A percentile compares a stretch with the other conserved stretches of the same genome.
phyloP scores from a whole-genome alignment of 2,329 filamentous ascomycete species.

The Geoglossum cookeanum region DNA sequence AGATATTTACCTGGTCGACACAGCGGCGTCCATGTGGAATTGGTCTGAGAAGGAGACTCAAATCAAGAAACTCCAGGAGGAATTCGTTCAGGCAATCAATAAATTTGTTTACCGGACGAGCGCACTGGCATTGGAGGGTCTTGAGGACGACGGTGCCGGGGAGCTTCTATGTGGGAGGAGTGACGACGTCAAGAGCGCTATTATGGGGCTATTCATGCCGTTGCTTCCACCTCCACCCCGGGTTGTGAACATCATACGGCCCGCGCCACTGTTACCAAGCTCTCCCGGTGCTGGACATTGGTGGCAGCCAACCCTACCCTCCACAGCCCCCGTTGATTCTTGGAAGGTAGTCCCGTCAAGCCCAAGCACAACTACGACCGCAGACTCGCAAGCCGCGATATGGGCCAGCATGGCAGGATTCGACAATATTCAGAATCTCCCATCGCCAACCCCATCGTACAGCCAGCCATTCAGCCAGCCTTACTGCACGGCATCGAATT shows the following conservation, averaged over 20 bases:
- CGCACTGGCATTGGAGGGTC: conserved; percentile 74
- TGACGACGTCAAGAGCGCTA: conserved; percentile 77
- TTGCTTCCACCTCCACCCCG: conserved; percentile 74
- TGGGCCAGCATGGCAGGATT: conserved; percentile 54
- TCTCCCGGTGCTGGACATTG: conserved; percentile 54
- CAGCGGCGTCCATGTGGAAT: conserved; percentile 72
- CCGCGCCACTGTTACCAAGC: conserved; percentile 69
- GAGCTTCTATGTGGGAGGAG: conserved; percentile 82
- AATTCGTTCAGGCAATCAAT: conserved; percentile 92
- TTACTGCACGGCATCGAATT: conserved; percentile 47
- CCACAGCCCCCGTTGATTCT: conserved; percentile 61
- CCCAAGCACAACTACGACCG: conserved; percentile 47
- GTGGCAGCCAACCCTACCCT: conserved; percentile 56
- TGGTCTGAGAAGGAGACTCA: conserved; percentile 96
- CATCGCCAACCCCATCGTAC: conserved; percentile 63
- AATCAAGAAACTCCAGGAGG: conserved; percentile 91
- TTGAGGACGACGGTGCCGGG: conserved; percentile 90
- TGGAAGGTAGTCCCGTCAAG: conserved; percentile 89
- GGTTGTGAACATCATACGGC: conserved; percentile 75
- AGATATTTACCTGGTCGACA: conserved; percentile 81
- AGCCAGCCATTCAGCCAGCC: conserved; percentile 37
- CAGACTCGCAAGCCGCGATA: conserved; percentile 51
- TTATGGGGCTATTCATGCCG: conserved; percentile 68
- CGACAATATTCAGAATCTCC: conserved; percentile 46
- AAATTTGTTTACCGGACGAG: conserved; percentile 88